phyloP scores from a whole-genome alignment of 257 asterid genomes.

The Penstemon davidsonii region DNA sequence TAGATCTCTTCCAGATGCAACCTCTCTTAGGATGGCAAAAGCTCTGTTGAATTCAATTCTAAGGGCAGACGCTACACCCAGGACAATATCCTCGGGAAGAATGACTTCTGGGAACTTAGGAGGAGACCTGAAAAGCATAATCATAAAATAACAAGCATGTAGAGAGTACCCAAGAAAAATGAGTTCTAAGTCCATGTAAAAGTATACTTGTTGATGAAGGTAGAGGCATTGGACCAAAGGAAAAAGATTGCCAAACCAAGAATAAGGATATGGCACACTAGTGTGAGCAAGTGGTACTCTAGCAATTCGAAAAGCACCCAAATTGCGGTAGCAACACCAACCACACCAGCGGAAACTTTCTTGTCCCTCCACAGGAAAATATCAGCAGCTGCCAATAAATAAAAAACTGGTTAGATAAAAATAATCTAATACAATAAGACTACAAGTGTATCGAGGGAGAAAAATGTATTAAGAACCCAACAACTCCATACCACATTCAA shows the following conservation, averaged over 20 bases:
- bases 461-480: background rate
- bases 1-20: constrained; percentile 81
- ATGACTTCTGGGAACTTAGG: constrained; percentile 77
- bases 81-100: constrained; percentile 71
- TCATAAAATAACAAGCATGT: constrained; percentile 15
- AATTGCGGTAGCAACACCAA: constrained; percentile 76
- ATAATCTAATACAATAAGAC: too few species aligned
- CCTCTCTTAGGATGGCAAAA: constrained; percentile 58
- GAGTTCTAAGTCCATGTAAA: background rate
- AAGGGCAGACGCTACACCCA: constrained; percentile 73
- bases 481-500: background rate
- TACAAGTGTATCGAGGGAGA: background rate
- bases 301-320: constrained; percentile 94
- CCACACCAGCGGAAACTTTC: constrained; percentile 72
- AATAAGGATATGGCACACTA: constrained; percentile 80
- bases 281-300: constrained; percentile 79
- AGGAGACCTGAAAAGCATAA: constrained; percentile 54
- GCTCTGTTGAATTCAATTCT: constrained; percentile 75
- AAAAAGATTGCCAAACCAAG: constrained; percentile 66
- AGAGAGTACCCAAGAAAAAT: background rate
- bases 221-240: constrained; percentile 83
- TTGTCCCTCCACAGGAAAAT: constrained; percentile 92
- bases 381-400: constrained; percentile 72
- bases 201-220: constrained; percentile 75
- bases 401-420: background rate